Conservation (phyloP, 2,329 filamentous ascomycete species). For the Orbilia brochopaga region DNA sequence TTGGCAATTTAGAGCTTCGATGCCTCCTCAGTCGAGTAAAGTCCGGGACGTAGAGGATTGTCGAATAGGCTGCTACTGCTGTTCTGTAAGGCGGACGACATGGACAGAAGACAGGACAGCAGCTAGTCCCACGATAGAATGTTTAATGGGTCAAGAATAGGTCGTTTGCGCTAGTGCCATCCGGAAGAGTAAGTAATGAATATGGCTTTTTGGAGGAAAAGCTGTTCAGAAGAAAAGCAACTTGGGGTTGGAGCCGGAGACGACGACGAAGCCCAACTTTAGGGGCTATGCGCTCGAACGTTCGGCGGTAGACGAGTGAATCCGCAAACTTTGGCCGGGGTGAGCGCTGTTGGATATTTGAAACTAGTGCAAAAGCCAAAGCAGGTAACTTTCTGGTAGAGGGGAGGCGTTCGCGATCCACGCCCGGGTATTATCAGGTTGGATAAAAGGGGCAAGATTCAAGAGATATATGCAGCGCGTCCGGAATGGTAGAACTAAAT, state of each 20-base stretch:
- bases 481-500: background rate
- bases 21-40: constrained; percentile 34
- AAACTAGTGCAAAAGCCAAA: too few relatives aligned
- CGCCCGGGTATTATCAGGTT: constrained; percentile 12
- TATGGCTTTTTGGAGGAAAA: background rate
- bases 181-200: background rate
- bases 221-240: background rate
- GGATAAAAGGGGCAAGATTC: constrained; percentile 38
- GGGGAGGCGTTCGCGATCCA: constrained; percentile 44
- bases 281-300: background rate
- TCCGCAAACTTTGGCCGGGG: too few relatives aligned
- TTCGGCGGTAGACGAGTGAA: background rate
- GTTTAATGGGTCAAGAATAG: background rate
- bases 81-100: background rate
- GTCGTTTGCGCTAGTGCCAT: background rate
- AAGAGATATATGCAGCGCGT: background rate
- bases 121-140: constrained; percentile 1
- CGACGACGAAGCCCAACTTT: background rate
- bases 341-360: too few relatives aligned
- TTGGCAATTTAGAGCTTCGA: constrained; percentile 15
- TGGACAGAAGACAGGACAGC: background rate
- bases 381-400: background rate
- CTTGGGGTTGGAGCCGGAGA: background rate
- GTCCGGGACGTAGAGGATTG: constrained; percentile 24
- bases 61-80: constrained; percentile 9